Conservation (phyloP, 176 grass and related monocot genomes). For the Triticum monococcum region DNA sequence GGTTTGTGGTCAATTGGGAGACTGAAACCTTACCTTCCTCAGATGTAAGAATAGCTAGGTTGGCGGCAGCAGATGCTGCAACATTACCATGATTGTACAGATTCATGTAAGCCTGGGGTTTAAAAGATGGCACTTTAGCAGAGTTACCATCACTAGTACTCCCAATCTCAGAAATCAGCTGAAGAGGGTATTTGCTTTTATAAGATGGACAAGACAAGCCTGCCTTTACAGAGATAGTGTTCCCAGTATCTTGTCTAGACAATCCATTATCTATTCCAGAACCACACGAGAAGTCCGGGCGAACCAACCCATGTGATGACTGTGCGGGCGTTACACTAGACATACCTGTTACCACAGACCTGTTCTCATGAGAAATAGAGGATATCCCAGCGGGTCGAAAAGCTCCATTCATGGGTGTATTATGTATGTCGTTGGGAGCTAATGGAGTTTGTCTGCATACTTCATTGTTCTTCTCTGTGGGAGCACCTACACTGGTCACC, state of each 20-base stretch:
- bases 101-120: slow-evolving; percentile 80
- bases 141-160: slow-evolving; percentile 32
- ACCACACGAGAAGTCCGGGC: slow-evolving; percentile 11
- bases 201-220: slow-evolving; percentile 27
- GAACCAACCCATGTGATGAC: slow-evolving; percentile 28
- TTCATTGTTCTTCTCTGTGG: slow-evolving; percentile 28
- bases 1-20: slow-evolving; percentile 51
- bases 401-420: slow-evolving; percentile 29
- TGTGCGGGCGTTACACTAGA: slow-evolving; percentile 30
- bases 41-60: slow-evolving; percentile 73
- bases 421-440: slow-evolving; percentile 21
- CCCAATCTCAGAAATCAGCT: slow-evolving; percentile 29
- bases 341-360: slow-evolving; percentile 19
- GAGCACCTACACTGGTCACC: slow-evolving; percentile 9
- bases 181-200: slow-evolving; percentile 31
- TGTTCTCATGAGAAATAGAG: slow-evolving; percentile 39
- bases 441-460: slow-evolving; percentile 16
- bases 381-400: slow-evolving; percentile 16
- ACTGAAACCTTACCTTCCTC: slow-evolving; percentile 68
- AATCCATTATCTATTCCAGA: slow-evolving; percentile 34
- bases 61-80: slow-evolving; percentile 83
- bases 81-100: slow-evolving; percentile 89
- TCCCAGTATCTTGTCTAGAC: slow-evolving; percentile 23
- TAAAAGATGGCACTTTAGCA: slow-evolving; percentile 50
- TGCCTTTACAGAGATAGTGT: slow-evolving; percentile 24